Evolutionary conservation across 305 asterid genomes (phyloP), one percentile per base, ranked within the genome.

Genomic region (Coffea humblotiana): DNA sequence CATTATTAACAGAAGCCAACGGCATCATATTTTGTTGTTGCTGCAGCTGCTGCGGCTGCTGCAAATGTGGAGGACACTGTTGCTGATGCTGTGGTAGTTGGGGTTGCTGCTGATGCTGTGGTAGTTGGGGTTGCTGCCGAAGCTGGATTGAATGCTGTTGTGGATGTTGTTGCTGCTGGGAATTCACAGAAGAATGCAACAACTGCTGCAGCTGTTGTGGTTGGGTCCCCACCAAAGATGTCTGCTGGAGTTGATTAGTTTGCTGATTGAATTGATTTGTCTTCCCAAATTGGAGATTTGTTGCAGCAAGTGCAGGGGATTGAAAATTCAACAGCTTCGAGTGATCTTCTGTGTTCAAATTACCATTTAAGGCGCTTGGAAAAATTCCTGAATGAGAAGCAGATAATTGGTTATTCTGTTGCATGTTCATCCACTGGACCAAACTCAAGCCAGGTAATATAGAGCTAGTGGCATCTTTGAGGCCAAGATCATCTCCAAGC

Each of bases 401-500:
- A 1, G 95, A 74, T 76, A 85, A 76, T 77, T 92, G 94, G 79
- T 90, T 87, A 74, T 86, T 89, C 79, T 96, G 98, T 47, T 96
- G 99, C 98, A 95, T 89, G 78, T 90, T 95, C 99, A 94, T 96
- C 98, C 98, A 96, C 84, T 96, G 99, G 79, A 91, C 98, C 67
- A 96, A 89, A 82, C 96, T 94, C 80, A 92, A 83, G 66, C 99
- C 99, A 8, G 97, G 98, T 71, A 92, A 92, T 70, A 91, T 83
- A 10, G 97, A 93, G 89, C 87, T 91, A 1, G 93, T 83, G 69
- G 94, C 84, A 79, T 96, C 98, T 88, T 94, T 96, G 40, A 90
- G 68, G 74, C 94, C 95, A 45, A 86, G 87, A 64, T 92, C 95
- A 5, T 91, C 95, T 32, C 90, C 92, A 56, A 91, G 76, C 99